Conservation (phyloP, 148 eudicot genomes). For the Nepenthes mirabilis region DNA sequence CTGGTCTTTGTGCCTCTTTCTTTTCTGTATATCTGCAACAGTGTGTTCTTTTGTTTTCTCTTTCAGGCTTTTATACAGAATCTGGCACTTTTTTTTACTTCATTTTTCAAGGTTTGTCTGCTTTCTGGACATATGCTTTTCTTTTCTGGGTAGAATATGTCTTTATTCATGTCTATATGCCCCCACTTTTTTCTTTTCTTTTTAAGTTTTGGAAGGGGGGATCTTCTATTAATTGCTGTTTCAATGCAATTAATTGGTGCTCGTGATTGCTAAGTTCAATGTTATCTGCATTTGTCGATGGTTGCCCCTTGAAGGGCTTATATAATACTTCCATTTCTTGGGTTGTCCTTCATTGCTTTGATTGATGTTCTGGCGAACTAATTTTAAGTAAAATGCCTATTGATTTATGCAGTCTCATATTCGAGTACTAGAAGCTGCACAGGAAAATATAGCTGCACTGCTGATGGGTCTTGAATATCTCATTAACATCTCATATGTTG, state of each 20-base stretch:
- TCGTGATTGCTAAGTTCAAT: no score
- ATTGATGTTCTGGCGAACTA: background rate
- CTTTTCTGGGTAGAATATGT: background rate
- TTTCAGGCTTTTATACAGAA: slow-evolving; percentile 95
- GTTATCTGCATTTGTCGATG: no score
- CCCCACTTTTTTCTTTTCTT: no score
- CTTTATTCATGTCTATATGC: background rate
- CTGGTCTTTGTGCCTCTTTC: background rate
- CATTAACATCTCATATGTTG: slow-evolving; percentile 83
- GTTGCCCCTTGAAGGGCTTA: no score
- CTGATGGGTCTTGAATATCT: slow-evolving; percentile 84
- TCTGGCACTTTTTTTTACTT: slow-evolving; percentile 83
- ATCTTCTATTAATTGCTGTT: no score
- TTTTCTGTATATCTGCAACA: background rate
- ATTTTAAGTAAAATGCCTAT: background rate
- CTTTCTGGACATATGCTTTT: background rate
- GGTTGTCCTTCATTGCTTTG: no score
- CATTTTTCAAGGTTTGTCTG: slow-evolving; percentile 63
- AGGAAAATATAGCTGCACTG: slow-evolving; percentile 63
- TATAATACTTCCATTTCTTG: no score
- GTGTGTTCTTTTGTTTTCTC: background rate
- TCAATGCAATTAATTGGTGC: no score
- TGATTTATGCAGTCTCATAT: slow-evolving; percentile 67
- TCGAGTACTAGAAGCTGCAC: slow-evolving; percentile 67
- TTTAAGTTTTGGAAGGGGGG: background rate